Evolutionary conservation across 768 basidiomycete species (phyloP).

Genomic region (Leccinellum albellum): DNA sequence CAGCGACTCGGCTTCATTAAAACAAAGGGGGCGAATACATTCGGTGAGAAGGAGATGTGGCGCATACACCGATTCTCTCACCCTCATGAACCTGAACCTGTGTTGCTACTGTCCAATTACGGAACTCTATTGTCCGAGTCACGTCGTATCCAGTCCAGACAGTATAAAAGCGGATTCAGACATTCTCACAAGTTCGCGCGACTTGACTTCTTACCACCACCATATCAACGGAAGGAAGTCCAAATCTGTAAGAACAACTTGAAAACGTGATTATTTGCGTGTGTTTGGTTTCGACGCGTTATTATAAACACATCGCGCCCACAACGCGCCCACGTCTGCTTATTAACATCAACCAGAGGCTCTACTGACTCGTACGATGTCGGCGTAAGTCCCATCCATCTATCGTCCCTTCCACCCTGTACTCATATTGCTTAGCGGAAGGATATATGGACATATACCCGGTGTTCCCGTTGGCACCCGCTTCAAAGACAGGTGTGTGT

Average conservation of each 20-base stretch:
- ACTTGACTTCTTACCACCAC: constrained; percentile 12
- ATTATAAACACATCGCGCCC: neutral
- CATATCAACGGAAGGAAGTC: too few relatives aligned
- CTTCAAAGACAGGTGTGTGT: constrained; percentile 21
- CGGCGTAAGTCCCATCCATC: constrained; percentile 8
- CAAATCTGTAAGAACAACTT: neutral
- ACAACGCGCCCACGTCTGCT: neutral
- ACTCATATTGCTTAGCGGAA: constrained; percentile 5
- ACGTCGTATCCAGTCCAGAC: neutral
- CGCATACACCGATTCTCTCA: neutral
- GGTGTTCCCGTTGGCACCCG: constrained; percentile 16
- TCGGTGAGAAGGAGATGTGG: constrained; percentile 82
- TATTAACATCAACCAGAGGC: neutral
- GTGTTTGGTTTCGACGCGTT: constrained; percentile 4
- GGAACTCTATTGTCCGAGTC: constrained; percentile 17
- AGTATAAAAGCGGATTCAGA: neutral
- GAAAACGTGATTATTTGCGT: constrained; percentile 9
- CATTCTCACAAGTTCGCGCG: neutral
- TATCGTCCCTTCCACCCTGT: neutral
- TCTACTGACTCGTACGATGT: constrained; percentile 8
- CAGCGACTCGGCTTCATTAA: constrained; percentile 70
- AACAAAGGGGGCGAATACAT: constrained; percentile 67
- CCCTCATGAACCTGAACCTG: neutral
- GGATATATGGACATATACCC: constrained; percentile 29
- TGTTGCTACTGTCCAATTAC: neutral